Conservation (phyloP, 2,329 filamentous ascomycete species). For the Aspergillus floridensis region DNA sequence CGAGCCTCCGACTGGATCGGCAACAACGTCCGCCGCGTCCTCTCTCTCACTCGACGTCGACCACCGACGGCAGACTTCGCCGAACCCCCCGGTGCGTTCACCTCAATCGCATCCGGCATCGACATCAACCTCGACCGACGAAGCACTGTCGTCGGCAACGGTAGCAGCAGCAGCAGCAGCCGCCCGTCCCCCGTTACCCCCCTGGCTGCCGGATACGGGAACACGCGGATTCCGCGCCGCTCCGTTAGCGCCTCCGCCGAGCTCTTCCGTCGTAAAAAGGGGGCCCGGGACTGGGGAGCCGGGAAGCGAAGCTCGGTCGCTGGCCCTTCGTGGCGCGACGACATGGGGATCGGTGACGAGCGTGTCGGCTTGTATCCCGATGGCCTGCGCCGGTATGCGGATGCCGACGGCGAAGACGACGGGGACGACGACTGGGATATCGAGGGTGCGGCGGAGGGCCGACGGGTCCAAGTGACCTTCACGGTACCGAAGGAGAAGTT, state of each 20-base stretch:
- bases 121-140: constrained; percentile 17
- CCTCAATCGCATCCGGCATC: constrained; percentile 27
- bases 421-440: constrained; percentile 66
- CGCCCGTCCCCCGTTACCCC: neutral
- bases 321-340: constrained; percentile 21
- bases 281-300: constrained; percentile 53
- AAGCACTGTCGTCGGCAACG: constrained; percentile 20
- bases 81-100: constrained; percentile 17
- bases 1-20: constrained; percentile 67
- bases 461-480: constrained; percentile 82
- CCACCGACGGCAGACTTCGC: constrained; percentile 18
- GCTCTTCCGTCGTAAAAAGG: constrained; percentile 51
- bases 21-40: constrained; percentile 64
- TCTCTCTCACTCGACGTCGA: constrained; percentile 45
- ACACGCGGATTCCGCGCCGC: constrained; percentile 36
- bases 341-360: constrained; percentile 11
- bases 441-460: constrained; percentile 67
- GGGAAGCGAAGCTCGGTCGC: constrained; percentile 27
- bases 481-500: constrained; percentile 85
- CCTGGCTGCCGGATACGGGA: constrained; percentile 6
- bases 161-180: neutral
- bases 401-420: constrained; percentile 16
- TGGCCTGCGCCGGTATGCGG: neutral
- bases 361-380: neutral
- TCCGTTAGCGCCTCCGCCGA: constrained; percentile 49